A percentile compares a stretch with the other conserved stretches of the same genome.
These are phyloP conservation scores for Caloboletus inedulis DNA, from an alignment of 1,284 basidiomycete species.

Conservation along the genomic window DNA sequence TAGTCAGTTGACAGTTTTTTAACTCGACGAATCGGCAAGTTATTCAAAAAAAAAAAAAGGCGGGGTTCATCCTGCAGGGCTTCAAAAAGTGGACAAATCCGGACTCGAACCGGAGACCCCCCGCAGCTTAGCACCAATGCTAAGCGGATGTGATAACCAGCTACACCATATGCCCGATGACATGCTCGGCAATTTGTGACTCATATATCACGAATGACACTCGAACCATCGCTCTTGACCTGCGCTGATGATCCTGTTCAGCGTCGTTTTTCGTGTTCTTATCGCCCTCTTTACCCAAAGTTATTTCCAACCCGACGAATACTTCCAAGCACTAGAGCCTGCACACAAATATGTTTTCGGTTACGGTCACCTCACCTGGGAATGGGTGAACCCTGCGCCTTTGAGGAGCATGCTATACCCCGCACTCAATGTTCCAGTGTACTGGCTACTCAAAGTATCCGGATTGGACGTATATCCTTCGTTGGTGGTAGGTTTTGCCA, in stretches of 20 bases:
- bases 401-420: constrained; percentile 75
- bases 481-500: constrained; percentile 25
- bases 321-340: constrained; percentile 92
- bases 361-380: constrained; percentile 93
- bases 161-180: constrained; percentile 43
- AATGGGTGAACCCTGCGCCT: constrained; percentile 77
- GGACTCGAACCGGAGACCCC: constrained; percentile 41
- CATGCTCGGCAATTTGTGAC: background rate
- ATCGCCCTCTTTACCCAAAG: constrained; percentile 75
- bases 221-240: background rate
- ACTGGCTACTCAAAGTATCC: constrained; percentile 61
- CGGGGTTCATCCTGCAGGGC: too few relatives aligned
- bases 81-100: constrained; percentile 1
- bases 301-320: constrained; percentile 98
- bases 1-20: background rate
- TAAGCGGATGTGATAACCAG: constrained; percentile 51
- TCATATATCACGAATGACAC: background rate
- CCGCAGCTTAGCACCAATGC: constrained; percentile 33
- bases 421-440: constrained; percentile 74
- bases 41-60: too few relatives aligned
- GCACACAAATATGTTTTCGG: constrained; percentile 89
- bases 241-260: constrained; percentile 25
- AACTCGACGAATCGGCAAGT: background rate
- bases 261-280: constrained; percentile 48
- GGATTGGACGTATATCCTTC: constrained; percentile 32